Percentiles rank a stretch among this genome's conserved stretches.
Evolutionary conservation across 2,329 filamentous ascomycete genomes (phyloP).

Genomic region (Fusarium praegraminearum): DNA sequence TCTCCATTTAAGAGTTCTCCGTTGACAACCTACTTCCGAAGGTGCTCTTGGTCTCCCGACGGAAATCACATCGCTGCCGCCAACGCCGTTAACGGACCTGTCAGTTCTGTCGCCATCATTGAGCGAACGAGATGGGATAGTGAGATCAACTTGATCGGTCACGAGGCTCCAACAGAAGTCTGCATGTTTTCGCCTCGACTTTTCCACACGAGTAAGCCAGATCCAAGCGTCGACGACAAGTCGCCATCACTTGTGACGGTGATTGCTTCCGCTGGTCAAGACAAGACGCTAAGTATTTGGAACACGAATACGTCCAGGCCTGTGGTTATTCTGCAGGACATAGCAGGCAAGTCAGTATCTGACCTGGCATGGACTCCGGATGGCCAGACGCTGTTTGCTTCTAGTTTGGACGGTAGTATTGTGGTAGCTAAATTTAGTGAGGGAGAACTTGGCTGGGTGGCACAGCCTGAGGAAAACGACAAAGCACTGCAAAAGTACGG

Average conservation of each 20-base stretch:
- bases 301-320: constrained; percentile 95
- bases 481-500: constrained; percentile 94
- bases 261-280: constrained; percentile 95
- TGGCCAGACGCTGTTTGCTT: constrained; percentile 86
- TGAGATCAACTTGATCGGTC: constrained; percentile 96
- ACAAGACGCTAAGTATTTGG: constrained; percentile 97
- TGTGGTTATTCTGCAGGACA: constrained; percentile 88
- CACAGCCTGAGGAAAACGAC: constrained; percentile 88
- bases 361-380: constrained; percentile 95
- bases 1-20: constrained; percentile 91
- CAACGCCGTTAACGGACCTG: constrained; percentile 96
- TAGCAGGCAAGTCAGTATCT: constrained; percentile 91
- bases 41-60: constrained; percentile 98
- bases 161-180: constrained; percentile 96
- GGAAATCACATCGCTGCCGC: constrained; percentile 96
- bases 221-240: constrained; percentile 59
- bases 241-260: constrained; percentile 79
- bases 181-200: constrained; percentile 95
- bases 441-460: constrained; percentile 90
- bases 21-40: constrained; percentile 94
- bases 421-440: constrained; percentile 83
- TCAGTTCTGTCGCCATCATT: constrained; percentile 96
- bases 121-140: constrained; percentile 93
- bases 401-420: constrained; percentile 90
- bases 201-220: constrained; percentile 79